phyloP scores from a whole-genome alignment of 176 grass and related monocot species.

The Hordeum vulgare region MorexV3_pseudomolecules_assembly NC_058522.1:548663781-548664280 shows the following conservation, averaged over 20 bases:
- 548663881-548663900: background rate
- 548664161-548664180: conserved; percentile 99
- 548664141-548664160: conserved; percentile 96
- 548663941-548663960: background rate
- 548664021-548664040: conserved; percentile 79
- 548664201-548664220: conserved; percentile 66
- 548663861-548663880: background rate
- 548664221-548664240: conserved; percentile 78
- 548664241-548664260: conserved; percentile 84
- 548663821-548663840: conserved; percentile 5
- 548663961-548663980: conserved; percentile 21
- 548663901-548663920: conserved; percentile 12
- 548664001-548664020: conserved; percentile 36
- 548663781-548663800: background rate
- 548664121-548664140: conserved; percentile 94
- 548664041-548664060: conserved; percentile 77
- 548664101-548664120: conserved; percentile 93
- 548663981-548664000: conserved; percentile 32
- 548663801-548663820: background rate
- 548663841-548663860: background rate
- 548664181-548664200: conserved; percentile 98
- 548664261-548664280: conserved; percentile 27
- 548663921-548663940: background rate
- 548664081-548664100: conserved; percentile 91
- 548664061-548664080: conserved; percentile 99